phyloP scores from a whole-genome alignment of 2,329 filamentous ascomycete species.

The Rhexocercosporidium sp. region DNA sequence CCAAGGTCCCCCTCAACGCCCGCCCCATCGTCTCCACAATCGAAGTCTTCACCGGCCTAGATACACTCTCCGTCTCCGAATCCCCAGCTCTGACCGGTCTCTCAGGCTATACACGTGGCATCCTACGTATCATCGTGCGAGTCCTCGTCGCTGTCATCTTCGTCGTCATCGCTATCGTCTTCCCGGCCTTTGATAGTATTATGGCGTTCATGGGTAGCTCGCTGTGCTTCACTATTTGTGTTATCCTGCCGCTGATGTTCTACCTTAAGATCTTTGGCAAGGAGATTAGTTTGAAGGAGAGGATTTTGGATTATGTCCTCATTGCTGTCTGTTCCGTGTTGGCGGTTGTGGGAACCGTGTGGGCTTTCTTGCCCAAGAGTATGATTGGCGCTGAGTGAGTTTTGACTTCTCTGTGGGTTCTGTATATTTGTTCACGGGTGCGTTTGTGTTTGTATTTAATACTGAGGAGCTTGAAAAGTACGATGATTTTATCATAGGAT shows the following conservation, averaged over 20 bases:
- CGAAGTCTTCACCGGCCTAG: conserved; percentile 79
- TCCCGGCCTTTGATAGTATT: conserved; percentile 72
- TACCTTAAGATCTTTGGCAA: conserved; percentile 87
- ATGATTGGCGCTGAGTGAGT: conserved; percentile 61
- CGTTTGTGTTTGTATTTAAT: background rate
- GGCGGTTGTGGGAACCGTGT: conserved; percentile 80
- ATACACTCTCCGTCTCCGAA: conserved; percentile 47
- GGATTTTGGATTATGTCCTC: conserved; percentile 68
- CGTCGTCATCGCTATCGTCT: conserved; percentile 73
- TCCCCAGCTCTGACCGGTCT: conserved; percentile 56
- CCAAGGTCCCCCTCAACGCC: conserved; percentile 90
- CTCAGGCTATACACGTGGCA: conserved; percentile 60
- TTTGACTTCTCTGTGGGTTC: background rate
- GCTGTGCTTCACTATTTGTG: conserved; percentile 91
- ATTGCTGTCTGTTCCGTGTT: conserved; percentile 72
- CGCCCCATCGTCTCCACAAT: conserved; percentile 86
- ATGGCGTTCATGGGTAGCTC: conserved; percentile 84
- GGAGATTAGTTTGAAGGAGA: conserved; percentile 69
- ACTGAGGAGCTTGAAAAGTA: background rate
- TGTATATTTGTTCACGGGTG: background rate
- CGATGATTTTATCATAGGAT: background rate
- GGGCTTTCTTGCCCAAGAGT: conserved; percentile 84
- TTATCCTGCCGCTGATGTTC: conserved; percentile 87
- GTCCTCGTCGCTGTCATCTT: conserved; percentile 73
- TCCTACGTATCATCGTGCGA: conserved; percentile 66